These are phyloP conservation scores for Oryza australiensis DNA, from an alignment of 176 grass and related monocot species.

Conservation along the genomic window DNA sequence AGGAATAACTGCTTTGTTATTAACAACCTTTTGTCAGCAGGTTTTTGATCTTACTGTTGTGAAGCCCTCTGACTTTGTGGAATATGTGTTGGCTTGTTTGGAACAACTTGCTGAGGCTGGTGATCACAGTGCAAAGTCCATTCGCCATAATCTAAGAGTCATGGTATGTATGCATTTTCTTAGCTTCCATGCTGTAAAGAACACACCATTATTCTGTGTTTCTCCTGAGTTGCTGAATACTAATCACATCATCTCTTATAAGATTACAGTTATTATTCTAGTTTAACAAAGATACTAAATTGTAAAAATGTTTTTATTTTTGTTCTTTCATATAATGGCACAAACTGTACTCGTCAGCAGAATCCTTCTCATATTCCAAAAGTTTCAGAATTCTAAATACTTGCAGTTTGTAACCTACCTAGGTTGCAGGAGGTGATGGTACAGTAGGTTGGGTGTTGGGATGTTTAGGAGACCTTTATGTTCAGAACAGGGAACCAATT, in stretches of 20 bases:
- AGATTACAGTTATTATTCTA: slow-evolving; percentile 20
- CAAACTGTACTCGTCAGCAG: background rate
- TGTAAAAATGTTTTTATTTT: background rate
- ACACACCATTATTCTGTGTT: background rate
- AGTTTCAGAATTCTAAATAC: slow-evolving; percentile 21
- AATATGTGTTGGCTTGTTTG: slow-evolving; percentile 78
- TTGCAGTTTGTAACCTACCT: slow-evolving; percentile 33
- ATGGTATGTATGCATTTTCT: slow-evolving; percentile 60
- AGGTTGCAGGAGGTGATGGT: slow-evolving; percentile 94
- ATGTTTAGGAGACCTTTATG: slow-evolving; percentile 70
- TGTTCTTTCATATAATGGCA: slow-evolving; percentile 11
- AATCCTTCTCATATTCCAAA: slow-evolving; percentile 15
- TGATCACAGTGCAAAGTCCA: slow-evolving; percentile 60
- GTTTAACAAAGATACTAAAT: slow-evolving; percentile 6
- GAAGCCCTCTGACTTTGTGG: slow-evolving; percentile 81
- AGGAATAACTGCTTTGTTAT: slow-evolving; percentile 23
- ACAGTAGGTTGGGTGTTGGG: slow-evolving; percentile 82
- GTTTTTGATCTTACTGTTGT: slow-evolving; percentile 83
- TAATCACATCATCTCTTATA: background rate
- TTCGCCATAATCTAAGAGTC: slow-evolving; percentile 72
- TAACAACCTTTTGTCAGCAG: slow-evolving; percentile 50
- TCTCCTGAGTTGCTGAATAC: background rate
- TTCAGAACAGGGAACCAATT: slow-evolving; percentile 64
- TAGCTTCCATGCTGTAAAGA: slow-evolving; percentile 23
- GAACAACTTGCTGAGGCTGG: slow-evolving; percentile 69